Conservation (phyloP, 2,329 filamentous ascomycete species). For the Colletotrichum liaoningense region DNA sequence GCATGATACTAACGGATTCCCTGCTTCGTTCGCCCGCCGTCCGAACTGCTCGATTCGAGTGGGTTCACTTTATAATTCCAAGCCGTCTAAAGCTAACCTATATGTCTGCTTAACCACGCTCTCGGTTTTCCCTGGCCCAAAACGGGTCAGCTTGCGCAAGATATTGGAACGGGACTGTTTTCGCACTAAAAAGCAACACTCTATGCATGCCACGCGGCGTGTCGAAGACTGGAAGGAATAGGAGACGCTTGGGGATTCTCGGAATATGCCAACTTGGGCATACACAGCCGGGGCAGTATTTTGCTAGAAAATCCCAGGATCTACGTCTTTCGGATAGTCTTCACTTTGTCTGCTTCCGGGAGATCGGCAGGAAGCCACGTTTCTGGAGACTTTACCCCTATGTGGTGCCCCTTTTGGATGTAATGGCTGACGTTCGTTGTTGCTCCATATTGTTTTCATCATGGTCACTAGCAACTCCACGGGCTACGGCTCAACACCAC, state of each 20-base stretch:
- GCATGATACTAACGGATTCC: constrained; percentile 17
- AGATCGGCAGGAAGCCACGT: not conserved
- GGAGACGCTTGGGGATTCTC: not conserved
- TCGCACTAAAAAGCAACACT: not conserved
- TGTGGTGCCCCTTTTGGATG: not conserved
- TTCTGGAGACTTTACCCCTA: not conserved
- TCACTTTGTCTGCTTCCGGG: not conserved
- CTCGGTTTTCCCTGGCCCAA: not conserved
- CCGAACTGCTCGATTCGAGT: not conserved
- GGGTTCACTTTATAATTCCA: not conserved
- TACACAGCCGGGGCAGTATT: not conserved
- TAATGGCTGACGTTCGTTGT: not conserved
- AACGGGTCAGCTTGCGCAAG: not conserved
- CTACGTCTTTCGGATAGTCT: not conserved
- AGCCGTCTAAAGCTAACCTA: not conserved
- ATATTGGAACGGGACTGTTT: no score
- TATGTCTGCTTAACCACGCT: not conserved
- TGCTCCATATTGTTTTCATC: not conserved
- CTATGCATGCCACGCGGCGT: not conserved
- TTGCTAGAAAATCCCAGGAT: not conserved
- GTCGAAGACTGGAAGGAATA: not conserved
- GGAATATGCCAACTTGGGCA: not conserved
- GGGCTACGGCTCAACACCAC: not conserved
- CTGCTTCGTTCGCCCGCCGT: constrained; percentile 2
- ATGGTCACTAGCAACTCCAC: not conserved